Percentiles rank a stretch among this genome's conserved stretches.
Conservation (phyloP, 1,284 basidiomycete species). For the Ceratobasidium sp. region DNA sequence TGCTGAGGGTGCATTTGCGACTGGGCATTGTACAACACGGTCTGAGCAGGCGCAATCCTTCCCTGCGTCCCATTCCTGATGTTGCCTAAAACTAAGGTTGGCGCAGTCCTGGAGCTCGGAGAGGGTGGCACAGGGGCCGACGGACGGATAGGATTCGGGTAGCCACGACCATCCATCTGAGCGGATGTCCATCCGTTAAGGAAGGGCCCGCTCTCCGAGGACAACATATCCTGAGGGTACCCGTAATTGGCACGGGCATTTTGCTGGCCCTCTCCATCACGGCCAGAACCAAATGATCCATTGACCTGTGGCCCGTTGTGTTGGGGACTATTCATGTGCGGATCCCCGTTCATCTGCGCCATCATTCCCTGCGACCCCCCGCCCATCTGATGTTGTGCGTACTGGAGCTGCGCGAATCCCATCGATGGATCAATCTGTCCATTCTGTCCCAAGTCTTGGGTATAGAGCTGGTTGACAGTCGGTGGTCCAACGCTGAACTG, state of each 20-base stretch:
- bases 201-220: conserved; percentile 38
- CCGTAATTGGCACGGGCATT: conserved; percentile 11
- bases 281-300: too few relatives aligned
- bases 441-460: conserved; percentile 30
- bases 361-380: conserved; percentile 32
- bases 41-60: conserved; percentile 23
- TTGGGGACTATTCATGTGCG: background rate
- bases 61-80: conserved; percentile 33
- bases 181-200: conserved; percentile 35
- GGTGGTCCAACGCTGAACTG: conserved; percentile 15
- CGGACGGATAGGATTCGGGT: conserved; percentile 24
- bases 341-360: conserved; percentile 30
- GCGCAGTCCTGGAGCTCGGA: conserved; percentile 24
- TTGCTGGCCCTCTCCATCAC: background rate
- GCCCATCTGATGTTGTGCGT: conserved; percentile 35
- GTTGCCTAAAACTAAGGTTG: conserved; percentile 21
- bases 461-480: conserved; percentile 36
- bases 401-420: conserved; percentile 37
- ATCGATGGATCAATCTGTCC: conserved; percentile 39
- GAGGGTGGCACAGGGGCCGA: conserved; percentile 36
- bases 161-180: conserved; percentile 33
- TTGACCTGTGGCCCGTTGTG: conserved; percentile 2
- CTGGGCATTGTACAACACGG: conserved; percentile 33
- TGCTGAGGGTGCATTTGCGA: conserved; percentile 19
- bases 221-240: conserved; percentile 35